Conservation (phyloP, 2,329 filamentous ascomycete genomes). For the Cucurbitaria berberidis region DNA sequence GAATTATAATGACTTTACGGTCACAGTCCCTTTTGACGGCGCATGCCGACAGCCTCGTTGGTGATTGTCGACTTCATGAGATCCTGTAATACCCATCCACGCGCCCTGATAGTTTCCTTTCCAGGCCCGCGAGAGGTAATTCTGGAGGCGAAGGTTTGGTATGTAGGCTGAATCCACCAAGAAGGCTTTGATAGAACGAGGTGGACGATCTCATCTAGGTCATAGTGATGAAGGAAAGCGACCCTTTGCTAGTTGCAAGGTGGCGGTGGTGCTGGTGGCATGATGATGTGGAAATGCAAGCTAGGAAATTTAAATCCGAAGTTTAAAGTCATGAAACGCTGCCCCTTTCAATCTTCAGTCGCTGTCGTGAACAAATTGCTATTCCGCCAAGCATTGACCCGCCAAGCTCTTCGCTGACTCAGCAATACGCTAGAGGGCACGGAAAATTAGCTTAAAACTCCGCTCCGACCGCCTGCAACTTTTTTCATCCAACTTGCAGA, state of each 20-base stretch:
- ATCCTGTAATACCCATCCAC: background rate
- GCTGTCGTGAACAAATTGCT: too few species aligned
- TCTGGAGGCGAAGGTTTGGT: background rate
- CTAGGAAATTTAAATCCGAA: too few species aligned
- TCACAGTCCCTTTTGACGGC: background rate
- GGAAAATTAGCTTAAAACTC: slow-evolving; percentile 28
- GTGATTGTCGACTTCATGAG: background rate
- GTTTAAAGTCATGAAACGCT: too few species aligned
- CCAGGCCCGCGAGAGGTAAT: too few species aligned
- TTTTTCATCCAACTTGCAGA: slow-evolving; percentile 11
- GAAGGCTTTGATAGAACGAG: background rate
- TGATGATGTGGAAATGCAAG: too few species aligned
- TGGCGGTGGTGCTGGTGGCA: background rate
- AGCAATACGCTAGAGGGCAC: slow-evolving; percentile 18
- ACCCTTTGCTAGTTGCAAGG: background rate
- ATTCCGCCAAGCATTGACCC: too few species aligned
- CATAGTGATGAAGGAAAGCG: background rate
- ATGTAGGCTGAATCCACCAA: background rate
- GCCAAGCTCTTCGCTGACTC: too few species aligned
- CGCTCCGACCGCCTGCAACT: slow-evolving; percentile 23
- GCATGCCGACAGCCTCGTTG: background rate
- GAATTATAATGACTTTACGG: background rate
- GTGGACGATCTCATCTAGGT: background rate
- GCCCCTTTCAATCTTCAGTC: too few species aligned
- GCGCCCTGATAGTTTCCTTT: too few species aligned